Evolutionary conservation across 1,284 basidiomycete genomes (phyloP), one percentile per base, ranked within the genome.

Genomic region (Agroathelia rolfsii): DNA sequence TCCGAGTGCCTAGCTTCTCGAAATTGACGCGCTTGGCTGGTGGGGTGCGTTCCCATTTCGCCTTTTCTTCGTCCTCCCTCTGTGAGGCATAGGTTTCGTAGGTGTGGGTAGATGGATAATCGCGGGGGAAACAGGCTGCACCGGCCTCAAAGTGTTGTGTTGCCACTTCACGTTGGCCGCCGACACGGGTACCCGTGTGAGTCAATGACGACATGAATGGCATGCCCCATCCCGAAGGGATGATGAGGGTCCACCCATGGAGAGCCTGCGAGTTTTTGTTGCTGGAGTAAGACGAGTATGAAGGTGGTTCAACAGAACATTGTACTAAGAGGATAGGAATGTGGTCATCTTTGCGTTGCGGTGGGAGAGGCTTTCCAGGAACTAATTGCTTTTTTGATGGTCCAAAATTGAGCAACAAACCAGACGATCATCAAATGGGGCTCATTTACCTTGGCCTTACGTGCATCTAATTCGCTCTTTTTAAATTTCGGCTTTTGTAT

Each of bases 171-270:
- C 76, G 70, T 44, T 90, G 75, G 1, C 90, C 90, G 2, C 69
- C 81, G 6, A 92, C 69, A 3, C 86, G 77, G 0, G 82, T 83
- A 14, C 81, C 79, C 1, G 88, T 87, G 53, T 77, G 76, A 6
- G 70, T 66, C 25, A 96, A 69, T 1, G 89, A 90, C 16, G 68
- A 69, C 40, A 87, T 74, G 55, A 95, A 86, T 1, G 88, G 65
- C 79, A 89, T 90, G 1, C 72, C 67, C 89, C 89, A 96, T 6
- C 86, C 86, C 2, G 73, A 64, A 2, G 92, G 90, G 19, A 93
- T 55, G 16, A 93, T 61, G 4, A 96, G 58, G 2, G 77, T 87
- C 79, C 82, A 94, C 21, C 89, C 88, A 45, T 90, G 76, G 20
- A 87, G 60, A 1, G 66, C 57, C 40, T 56, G 55, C 11, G 45